Conservation (phyloP, 208 protist species). For the Trypanosoma platydactyli region DNA sequence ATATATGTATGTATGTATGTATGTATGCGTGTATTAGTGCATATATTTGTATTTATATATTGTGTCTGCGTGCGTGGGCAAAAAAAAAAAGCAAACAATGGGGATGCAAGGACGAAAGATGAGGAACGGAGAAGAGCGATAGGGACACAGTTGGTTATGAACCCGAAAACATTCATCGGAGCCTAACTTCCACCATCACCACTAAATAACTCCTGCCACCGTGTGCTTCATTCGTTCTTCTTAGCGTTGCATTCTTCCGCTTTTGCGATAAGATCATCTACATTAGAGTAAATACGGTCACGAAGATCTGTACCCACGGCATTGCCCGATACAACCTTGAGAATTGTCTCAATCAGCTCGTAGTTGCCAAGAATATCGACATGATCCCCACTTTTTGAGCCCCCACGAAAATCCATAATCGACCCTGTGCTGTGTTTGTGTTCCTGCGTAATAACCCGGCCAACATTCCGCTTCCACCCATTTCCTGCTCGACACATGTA, state of each 20-base stretch:
- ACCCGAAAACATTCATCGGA: too few relatives aligned
- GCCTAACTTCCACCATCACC: too few relatives aligned
- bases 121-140: too few relatives aligned
- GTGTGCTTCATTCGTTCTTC: conserved; percentile 18
- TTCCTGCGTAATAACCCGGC: conserved; percentile 84
- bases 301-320: conserved; percentile 39
- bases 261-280: conserved; percentile 54
- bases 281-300: conserved; percentile 70
- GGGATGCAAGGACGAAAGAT: too few relatives aligned
- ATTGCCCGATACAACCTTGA: conserved; percentile 75
- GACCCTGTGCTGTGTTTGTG: conserved; percentile 43
- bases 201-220: background rate
- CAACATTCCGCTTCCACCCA: conserved; percentile 79
- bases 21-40: too few relatives aligned
- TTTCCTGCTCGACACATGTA: conserved; percentile 91
- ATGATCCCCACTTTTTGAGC: conserved; percentile 68
- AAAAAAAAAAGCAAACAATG: too few relatives aligned
- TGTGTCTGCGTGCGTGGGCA: too few relatives aligned
- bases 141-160: too few relatives aligned
- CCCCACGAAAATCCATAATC: conserved; percentile 59
- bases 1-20: too few relatives aligned
- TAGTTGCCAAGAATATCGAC: conserved; percentile 91
- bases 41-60: too few relatives aligned
- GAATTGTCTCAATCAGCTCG: conserved; percentile 69
- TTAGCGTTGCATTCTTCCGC: conserved; percentile 39